Evolutionary conservation across 805 yeast genomes (phyloP).

Genomic region (Monosporozyma yasuniensis): DNA sequence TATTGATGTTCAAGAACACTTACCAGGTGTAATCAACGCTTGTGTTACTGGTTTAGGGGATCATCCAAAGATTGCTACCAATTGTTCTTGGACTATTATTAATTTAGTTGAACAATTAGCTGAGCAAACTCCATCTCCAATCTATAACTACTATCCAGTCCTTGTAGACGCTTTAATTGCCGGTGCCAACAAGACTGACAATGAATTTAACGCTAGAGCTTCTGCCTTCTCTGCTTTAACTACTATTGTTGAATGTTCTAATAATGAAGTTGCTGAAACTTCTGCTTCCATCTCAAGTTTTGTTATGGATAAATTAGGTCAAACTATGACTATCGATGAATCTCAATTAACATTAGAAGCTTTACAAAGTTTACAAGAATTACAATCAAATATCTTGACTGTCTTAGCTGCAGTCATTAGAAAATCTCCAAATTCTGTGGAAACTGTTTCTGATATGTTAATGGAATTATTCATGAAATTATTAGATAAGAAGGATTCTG

Average conservation of each 20-base stretch:
- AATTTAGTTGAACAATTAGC: conserved; percentile 79
- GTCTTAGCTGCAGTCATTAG: conserved; percentile 77
- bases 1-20: conserved; percentile 52
- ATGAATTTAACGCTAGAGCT: conserved; percentile 81
- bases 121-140: conserved; percentile 40
- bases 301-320: conserved; percentile 61
- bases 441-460: conserved; percentile 65
- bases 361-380: conserved; percentile 70
- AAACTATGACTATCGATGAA: conserved; percentile 51
- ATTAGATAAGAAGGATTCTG: conserved; percentile 53
- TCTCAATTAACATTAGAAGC: conserved; percentile 62
- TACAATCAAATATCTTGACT: conserved; percentile 73
- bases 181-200: conserved; percentile 64
- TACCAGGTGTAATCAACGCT: conserved; percentile 67
- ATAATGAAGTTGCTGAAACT: conserved; percentile 57
- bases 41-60: conserved; percentile 75
- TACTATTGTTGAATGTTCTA: conserved; percentile 65
- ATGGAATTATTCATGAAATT: conserved; percentile 77
- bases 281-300: conserved; percentile 70
- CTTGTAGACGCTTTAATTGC: conserved; percentile 63
- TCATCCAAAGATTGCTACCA: conserved; percentile 89
- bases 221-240: conserved; percentile 95
- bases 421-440: conserved; percentile 60
- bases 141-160: conserved; percentile 65
- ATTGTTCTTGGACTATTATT: conserved; percentile 95